phyloP scores from a whole-genome alignment of 495 filamentous ascomycete species.

The Patellaria atrata region DNA sequence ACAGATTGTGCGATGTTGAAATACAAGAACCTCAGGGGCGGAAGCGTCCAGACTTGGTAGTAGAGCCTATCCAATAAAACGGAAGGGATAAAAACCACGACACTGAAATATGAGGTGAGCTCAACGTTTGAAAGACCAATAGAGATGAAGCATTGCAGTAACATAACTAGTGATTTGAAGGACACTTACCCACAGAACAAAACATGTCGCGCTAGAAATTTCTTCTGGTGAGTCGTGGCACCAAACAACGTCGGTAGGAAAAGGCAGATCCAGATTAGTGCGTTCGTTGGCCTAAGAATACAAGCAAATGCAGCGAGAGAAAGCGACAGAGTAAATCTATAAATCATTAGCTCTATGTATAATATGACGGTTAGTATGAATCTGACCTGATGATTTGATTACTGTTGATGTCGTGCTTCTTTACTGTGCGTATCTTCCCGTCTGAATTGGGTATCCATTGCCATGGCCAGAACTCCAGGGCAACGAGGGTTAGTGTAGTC shows the following conservation, averaged over 20 bases:
- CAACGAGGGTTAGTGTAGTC: constrained; percentile 68
- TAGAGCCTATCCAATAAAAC: constrained; percentile 61
- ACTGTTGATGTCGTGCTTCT: no score
- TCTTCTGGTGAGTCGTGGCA: constrained; percentile 31
- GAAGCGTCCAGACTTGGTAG: constrained; percentile 81
- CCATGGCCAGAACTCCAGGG: constrained; percentile 84
- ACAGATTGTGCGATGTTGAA: constrained; percentile 84
- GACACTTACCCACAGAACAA: constrained; percentile 50
- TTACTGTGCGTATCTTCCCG: no score
- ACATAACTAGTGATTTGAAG: neutral
- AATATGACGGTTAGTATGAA: neutral
- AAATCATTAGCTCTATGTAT: neutral
- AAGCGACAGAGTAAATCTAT: constrained; percentile 52
- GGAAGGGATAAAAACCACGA: constrained; percentile 45
- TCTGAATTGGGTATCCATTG: no score
- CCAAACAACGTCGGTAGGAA: constrained; percentile 33
- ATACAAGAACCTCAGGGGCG: constrained; percentile 74
- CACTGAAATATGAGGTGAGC: constrained; percentile 26
- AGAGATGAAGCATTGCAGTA: neutral
- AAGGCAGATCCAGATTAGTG: constrained; percentile 64
- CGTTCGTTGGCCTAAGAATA: constrained; percentile 79
- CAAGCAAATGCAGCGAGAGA: constrained; percentile 68
- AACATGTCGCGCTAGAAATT: constrained; percentile 45
- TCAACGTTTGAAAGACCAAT: constrained; percentile 7
- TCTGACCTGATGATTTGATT: neutral